These are phyloP conservation scores for Arthrobotrys musiformis DNA, from an alignment of 2,329 filamentous ascomycete genomes.

Conservation along the genomic window DNA sequence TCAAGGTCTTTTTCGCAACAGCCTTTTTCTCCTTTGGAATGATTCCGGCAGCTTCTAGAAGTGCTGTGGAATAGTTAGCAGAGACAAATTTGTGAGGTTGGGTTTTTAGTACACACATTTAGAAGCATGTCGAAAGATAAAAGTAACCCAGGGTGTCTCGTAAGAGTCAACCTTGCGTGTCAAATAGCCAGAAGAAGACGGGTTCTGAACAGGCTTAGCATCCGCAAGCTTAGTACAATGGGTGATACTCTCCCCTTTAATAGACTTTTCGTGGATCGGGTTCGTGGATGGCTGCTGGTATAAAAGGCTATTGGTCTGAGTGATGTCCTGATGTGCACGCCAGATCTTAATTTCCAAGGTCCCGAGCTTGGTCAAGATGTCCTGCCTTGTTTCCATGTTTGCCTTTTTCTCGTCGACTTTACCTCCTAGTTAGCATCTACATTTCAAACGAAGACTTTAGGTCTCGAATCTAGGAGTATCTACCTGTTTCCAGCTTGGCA, in stretches of 20 bases:
- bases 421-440: background rate
- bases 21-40: background rate
- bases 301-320: background rate
- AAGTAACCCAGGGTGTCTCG: constrained; percentile 28
- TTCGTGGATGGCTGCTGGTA: constrained; percentile 12
- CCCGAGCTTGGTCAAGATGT: constrained; percentile 15
- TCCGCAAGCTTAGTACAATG: constrained; percentile 22
- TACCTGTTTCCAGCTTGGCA: constrained; percentile 33
- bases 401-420: constrained; percentile 16
- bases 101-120: constrained; percentile 11
- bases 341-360: constrained; percentile 28
- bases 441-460: background rate
- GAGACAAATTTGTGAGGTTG: background rate
- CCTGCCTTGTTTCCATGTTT: background rate
- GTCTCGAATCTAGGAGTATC: too few relatives aligned
- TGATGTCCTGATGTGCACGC: constrained; percentile 19
- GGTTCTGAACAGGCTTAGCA: background rate
- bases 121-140: constrained; percentile 36
- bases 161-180: constrained; percentile 33
- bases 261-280: constrained; percentile 21
- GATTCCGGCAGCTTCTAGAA: constrained; percentile 10
- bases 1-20: too few relatives aligned
- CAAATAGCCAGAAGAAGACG: constrained; percentile 21
- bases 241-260: constrained; percentile 21
- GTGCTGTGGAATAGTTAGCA: background rate